Evolutionary conservation across 202 grass and related monocot genomes (phyloP).

Genomic region (Sporobolus alterniflorus): DNA sequence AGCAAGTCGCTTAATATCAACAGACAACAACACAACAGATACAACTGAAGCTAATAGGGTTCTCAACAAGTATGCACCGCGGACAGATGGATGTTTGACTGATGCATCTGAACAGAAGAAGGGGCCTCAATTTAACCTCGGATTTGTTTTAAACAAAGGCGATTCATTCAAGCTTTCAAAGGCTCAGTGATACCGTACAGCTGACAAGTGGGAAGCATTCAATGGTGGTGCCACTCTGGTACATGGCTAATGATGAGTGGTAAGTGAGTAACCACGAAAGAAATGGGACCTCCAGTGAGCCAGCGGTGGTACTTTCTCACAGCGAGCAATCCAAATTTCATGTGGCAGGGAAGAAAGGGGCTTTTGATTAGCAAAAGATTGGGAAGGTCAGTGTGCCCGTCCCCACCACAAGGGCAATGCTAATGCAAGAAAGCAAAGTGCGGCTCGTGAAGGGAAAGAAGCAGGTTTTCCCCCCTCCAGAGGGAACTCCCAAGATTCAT

Average conservation of each 20-base stretch:
- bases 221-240: conserved; percentile 31
- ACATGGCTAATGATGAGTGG: conserved; percentile 42
- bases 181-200: neutral
- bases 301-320: conserved; percentile 33
- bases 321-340: conserved; percentile 42
- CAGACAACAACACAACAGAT: conserved; percentile 43
- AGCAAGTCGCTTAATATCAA: neutral
- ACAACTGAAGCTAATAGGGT: too few species aligned
- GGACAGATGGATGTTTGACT: neutral
- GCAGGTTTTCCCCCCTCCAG: conserved; percentile 17
- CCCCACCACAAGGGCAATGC: conserved; percentile 37
- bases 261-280: conserved; percentile 2
- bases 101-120: neutral
- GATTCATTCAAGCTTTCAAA: conserved; percentile 12
- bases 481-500: conserved; percentile 11
- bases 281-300: conserved; percentile 32
- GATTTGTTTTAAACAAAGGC: conserved; percentile 20
- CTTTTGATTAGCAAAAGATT: conserved; percentile 48
- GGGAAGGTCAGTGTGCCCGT: conserved; percentile 47
- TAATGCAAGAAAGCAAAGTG: conserved; percentile 32
- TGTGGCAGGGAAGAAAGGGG: conserved; percentile 30
- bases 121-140: conserved; percentile 7
- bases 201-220: conserved; percentile 21
- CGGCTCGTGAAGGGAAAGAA: conserved; percentile 24
- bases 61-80: conserved; percentile 1